phyloP scores from a whole-genome alignment of 2,329 filamentous ascomycete genomes.

The Didymella arachidicola region DNA sequence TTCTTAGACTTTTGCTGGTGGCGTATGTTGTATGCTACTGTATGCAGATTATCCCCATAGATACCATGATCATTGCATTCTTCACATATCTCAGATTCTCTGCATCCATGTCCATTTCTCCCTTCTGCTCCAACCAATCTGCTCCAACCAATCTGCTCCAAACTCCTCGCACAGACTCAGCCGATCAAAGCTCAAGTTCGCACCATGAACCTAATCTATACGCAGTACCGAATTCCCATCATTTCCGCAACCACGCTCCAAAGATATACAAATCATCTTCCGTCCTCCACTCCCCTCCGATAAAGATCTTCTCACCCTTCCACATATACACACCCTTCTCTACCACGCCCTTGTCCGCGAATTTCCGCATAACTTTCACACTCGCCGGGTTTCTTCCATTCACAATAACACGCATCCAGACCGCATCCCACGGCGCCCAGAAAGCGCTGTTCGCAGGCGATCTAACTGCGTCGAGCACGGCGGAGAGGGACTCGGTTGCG shows the following conservation, averaged over 20 bases:
- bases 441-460: conserved; percentile 16
- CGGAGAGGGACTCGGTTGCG: conserved; percentile 32
- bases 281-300: conserved; percentile 38
- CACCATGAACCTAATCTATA: neutral
- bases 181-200: too few relatives aligned
- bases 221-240: neutral
- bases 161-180: too few relatives aligned
- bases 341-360: conserved; percentile 25
- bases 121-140: neutral
- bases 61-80: neutral
- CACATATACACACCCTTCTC: conserved; percentile 38
- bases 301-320: conserved; percentile 31
- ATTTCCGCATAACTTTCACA: conserved; percentile 43
- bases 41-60: neutral
- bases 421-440: conserved; percentile 36
- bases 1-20: conserved; percentile 5
- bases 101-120: neutral
- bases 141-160: neutral
- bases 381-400: conserved; percentile 43
- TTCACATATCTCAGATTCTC: neutral
- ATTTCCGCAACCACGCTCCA: conserved; percentile 19
- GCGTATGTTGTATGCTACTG: conserved; percentile 14
- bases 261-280: conserved; percentile 36
- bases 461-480: conserved; percentile 29
- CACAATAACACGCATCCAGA: conserved; percentile 45